Conservation (phyloP, 179 eudicot genomes). For the Spinacia oleracea region DNA sequence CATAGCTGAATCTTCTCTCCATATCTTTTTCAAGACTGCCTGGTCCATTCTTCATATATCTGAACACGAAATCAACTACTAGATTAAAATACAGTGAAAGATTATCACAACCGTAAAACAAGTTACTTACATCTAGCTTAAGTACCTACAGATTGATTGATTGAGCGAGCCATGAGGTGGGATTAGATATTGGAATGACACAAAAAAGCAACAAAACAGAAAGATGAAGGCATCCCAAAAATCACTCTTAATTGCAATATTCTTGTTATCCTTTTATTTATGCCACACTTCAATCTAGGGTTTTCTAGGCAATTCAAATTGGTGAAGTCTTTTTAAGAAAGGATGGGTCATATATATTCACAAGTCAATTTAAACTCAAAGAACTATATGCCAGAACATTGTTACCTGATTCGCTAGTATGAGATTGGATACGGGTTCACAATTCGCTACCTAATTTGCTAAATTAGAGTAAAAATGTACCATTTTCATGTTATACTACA, state of each 20-base stretch:
- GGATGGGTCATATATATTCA: neutral
- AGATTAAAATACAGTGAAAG: neutral
- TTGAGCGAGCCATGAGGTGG: neutral
- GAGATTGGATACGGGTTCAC: no score
- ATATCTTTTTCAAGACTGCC: conserved; percentile 88
- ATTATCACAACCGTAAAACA: neutral
- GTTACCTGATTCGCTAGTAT: no score
- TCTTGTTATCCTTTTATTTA: neutral
- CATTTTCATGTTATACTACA: no score
- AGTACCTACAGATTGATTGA: neutral
- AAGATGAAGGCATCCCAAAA: neutral
- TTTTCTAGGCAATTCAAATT: neutral
- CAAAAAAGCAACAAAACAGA: neutral
- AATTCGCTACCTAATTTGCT: no score
- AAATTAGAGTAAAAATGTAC: no score
- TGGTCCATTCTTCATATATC: conserved; percentile 84
- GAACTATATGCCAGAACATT: neutral
- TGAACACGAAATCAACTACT: conserved; percentile 26
- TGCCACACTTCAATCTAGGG: neutral
- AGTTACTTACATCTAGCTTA: neutral
- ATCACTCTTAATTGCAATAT: neutral
- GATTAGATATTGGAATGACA: neutral
- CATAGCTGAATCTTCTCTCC: conserved; percentile 96
- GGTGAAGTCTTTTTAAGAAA: neutral
- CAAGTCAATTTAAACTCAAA: neutral